Conservation (phyloP, 2,329 filamentous ascomycete genomes). For the Trichoderma sp. region DNA sequence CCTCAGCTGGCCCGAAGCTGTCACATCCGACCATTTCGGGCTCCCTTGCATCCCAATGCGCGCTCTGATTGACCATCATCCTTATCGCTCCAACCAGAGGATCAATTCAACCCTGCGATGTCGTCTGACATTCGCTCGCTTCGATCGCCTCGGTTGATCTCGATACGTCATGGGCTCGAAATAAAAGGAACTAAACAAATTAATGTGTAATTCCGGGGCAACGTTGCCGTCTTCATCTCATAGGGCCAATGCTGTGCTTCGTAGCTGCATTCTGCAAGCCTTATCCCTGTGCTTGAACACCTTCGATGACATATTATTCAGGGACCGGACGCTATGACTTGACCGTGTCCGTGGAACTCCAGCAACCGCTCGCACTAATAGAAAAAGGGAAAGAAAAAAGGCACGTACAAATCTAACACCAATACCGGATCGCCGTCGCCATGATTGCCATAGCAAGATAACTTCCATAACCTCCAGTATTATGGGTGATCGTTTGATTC, state of each 20-base stretch:
- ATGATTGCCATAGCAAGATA: not conserved
- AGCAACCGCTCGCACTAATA: not conserved
- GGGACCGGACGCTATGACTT: not conserved
- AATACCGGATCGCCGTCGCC: not conserved
- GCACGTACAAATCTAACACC: not conserved
- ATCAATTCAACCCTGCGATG: not conserved
- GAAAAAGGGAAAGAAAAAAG: not conserved
- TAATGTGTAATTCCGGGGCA: not conserved
- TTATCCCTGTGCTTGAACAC: not conserved
- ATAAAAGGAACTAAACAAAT: not conserved
- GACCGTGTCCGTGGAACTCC: not conserved
- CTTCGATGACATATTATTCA: not conserved
- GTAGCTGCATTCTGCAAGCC: not conserved
- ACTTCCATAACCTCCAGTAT: not conserved
- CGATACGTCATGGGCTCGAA: not conserved
- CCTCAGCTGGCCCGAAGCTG: not conserved
- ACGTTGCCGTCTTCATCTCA: no score
- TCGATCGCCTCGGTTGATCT: not conserved
- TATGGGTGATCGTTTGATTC: not conserved
- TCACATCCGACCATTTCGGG: not conserved
- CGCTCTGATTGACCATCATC: not conserved
- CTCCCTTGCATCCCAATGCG: not conserved
- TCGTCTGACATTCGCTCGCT: not conserved
- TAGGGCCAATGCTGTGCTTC: not conserved
- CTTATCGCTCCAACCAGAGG: not conserved